Evolutionary conservation across 345 rosid genomes (phyloP).

Genomic region (Melaleuca alternifolia): DNA sequence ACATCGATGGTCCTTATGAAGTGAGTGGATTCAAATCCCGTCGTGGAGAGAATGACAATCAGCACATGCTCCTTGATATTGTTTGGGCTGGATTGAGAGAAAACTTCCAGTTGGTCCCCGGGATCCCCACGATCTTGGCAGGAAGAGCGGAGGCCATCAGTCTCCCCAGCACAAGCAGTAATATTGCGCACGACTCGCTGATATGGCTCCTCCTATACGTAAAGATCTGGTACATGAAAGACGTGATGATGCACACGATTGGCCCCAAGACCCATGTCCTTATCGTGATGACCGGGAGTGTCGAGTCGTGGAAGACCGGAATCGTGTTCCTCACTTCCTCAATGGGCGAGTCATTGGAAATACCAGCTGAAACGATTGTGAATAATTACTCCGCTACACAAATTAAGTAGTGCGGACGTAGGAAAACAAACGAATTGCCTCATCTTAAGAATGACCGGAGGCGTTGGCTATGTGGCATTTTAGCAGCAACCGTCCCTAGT

Average conservation of each 20-base stretch:
- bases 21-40: slow-evolving; percentile 13
- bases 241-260: slow-evolving; percentile 6
- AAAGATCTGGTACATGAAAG: slow-evolving; percentile 32
- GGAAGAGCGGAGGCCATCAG: slow-evolving; percentile 34
- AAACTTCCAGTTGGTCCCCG: slow-evolving; percentile 30
- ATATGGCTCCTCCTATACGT: slow-evolving; percentile 19
- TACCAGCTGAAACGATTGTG: background rate
- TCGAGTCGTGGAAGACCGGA: slow-evolving; percentile 26
- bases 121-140: background rate
- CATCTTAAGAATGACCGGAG: background rate
- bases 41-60: slow-evolving; percentile 30
- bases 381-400: background rate
- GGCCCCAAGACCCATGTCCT: slow-evolving; percentile 41
- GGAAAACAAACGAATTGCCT: background rate
- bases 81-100: slow-evolving; percentile 45
- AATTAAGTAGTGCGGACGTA: background rate
- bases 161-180: slow-evolving; percentile 28
- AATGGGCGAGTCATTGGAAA: slow-evolving; percentile 12
- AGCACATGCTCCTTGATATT: slow-evolving; percentile 35
- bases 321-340: slow-evolving; percentile 29
- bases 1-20: slow-evolving; percentile 7
- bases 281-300: slow-evolving; percentile 18
- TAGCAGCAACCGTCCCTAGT: background rate
- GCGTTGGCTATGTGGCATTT: background rate
- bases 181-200: slow-evolving; percentile 17